A percentile compares a stretch with the other conserved stretches of the same genome.
phyloP scores from a whole-genome alignment of 1,284 basidiomycete genomes.

The Peniophora sp. region DNA sequence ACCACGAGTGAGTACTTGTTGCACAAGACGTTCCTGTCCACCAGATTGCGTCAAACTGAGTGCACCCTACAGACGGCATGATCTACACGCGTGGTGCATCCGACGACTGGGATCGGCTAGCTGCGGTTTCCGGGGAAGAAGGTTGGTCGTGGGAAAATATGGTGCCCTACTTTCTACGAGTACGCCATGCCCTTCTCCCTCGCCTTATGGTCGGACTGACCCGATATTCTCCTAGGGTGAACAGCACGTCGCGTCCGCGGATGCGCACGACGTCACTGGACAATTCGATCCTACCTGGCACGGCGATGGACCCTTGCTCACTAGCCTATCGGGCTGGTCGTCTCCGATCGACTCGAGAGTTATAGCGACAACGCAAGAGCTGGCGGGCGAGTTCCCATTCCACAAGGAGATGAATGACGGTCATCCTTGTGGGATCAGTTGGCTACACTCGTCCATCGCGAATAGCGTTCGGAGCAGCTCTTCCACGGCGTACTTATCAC shows the following conservation, averaged over 20 bases:
- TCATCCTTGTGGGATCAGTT: slow-evolving; percentile 29
- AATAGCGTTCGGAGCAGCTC: slow-evolving; percentile 24
- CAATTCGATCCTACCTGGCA: not conserved
- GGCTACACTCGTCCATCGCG: slow-evolving; percentile 23
- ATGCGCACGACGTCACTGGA: not conserved
- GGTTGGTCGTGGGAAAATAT: slow-evolving; percentile 1
- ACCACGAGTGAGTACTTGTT: not conserved
- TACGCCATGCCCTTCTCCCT: not conserved
- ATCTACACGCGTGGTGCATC: not conserved
- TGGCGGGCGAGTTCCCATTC: slow-evolving; percentile 25
- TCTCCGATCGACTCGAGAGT: slow-evolving; percentile 23
- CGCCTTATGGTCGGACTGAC: not conserved
- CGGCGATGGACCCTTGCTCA: not conserved
- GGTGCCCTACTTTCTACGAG: not conserved
- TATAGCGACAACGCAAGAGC: slow-evolving; percentile 21
- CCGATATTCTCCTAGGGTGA: not conserved
- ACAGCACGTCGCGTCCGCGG: not conserved
- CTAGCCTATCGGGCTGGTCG: slow-evolving; percentile 18
- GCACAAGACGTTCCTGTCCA: too few relatives aligned
- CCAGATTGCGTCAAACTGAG: not conserved
- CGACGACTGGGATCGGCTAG: slow-evolving; percentile 1
- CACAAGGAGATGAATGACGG: slow-evolving; percentile 31
- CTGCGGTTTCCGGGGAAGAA: slow-evolving; percentile 1
- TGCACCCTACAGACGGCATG: not conserved
- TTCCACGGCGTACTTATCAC: slow-evolving; percentile 28